A percentile compares a stretch with the other conserved stretches of the same genome.
phyloP scores from a whole-genome alignment of 176 grass and related monocot genomes.

The Thalia dealbata region DNA sequence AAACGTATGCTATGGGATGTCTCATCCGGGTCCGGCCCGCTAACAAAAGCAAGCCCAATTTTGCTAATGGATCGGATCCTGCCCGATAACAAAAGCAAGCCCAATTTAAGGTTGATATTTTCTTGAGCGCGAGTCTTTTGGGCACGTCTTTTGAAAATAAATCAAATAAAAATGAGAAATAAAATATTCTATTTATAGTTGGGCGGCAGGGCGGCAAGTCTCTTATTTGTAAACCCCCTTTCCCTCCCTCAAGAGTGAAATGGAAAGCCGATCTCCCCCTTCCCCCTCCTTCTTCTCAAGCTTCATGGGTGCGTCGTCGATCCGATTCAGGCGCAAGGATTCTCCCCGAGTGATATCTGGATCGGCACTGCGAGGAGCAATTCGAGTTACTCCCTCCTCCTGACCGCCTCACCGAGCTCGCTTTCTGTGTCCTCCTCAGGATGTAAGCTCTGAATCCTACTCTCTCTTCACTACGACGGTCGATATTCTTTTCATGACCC shows the following conservation, averaged over 20 bases:
- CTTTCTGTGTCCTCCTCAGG: neutral
- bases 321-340: no score
- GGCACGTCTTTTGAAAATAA: neutral
- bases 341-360: neutral
- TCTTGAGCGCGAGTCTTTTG: neutral
- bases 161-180: neutral
- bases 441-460: neutral
- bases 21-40: no score
- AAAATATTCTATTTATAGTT: no score
- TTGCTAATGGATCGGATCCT: no score
- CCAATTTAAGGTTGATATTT: neutral
- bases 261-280: no score
- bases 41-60: no score
- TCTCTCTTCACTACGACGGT: neutral
- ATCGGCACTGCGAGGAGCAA: neutral
- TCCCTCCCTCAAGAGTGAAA: no score
- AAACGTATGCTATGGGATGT: no score
- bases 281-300: no score
- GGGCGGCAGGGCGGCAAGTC: no score
- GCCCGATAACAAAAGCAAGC: no score
- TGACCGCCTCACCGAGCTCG: neutral
- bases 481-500: neutral
- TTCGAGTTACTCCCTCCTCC: neutral
- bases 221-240: neutral
- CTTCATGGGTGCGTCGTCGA: no score